Evolutionary conservation across 2,329 filamentous ascomycete genomes (phyloP), one percentile per base, ranked within the genome.

Genomic region (Calycina marina): DNA sequence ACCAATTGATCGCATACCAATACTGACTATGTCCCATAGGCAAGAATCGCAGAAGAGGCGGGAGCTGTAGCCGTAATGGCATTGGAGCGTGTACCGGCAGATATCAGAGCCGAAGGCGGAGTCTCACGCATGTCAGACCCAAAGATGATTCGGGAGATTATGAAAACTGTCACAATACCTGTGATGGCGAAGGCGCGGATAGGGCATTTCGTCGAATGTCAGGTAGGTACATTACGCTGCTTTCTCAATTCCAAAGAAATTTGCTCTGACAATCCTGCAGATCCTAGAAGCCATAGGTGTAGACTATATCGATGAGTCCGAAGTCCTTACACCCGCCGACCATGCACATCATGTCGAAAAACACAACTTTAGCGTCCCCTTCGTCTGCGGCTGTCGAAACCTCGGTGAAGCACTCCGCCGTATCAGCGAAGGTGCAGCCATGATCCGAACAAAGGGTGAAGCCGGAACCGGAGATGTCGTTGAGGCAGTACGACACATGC

Each of bases 141-240:
- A 2, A 64, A 69, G 48, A 82, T 94, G 72, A 96, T 96, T 68
- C 79, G 80, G 60, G 82, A 86, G 58, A 96, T 98, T 56, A 92
- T 94, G 74, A 73, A 69, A 3, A 77, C 85, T 25, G 90, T 96
- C 28, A 96, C 88, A 33, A 94, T 96, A 50, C 90, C 90, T 48
- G 90, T 98, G 58, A 96, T 98, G 90, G 90, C 90, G 42, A 98
- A 98, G 65, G 88, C 88, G 14, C 74, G 90, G 54, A 98, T 96
- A 55, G 90, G 90, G 22, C 90, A 98, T 63, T 86, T 94, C 47
- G 88, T 94, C 50, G 90, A 98, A 65, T 94, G 86, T 64, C 88
- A 82, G 67, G 69, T 72, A 59, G 33, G 53, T 48, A 20, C 14
- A 27, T 20, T 14, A 15, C 18, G 5, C 25, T 18, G 14, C 34